phyloP scores from a whole-genome alignment of 1,284 basidiomycete genomes.

The Limonomyces culmigenus region DNA sequence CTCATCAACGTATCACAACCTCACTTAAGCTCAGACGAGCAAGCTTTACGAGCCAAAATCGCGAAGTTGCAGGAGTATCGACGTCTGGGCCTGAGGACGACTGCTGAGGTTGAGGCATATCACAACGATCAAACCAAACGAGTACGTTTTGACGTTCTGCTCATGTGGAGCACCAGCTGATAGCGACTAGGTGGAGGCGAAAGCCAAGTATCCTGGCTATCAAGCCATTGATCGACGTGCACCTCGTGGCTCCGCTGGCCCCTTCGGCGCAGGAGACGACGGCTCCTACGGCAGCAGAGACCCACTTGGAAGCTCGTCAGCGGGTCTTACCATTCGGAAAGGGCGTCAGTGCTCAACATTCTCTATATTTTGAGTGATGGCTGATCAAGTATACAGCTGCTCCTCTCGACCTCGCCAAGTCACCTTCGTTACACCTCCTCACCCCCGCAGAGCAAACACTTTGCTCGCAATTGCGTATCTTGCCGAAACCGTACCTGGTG shows the following conservation, averaged over 20 bases:
- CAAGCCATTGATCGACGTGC: not conserved
- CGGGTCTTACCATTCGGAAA: constrained; percentile 23
- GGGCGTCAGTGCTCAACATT: no score
- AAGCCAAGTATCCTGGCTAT: constrained; percentile 11
- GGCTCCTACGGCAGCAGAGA: not conserved
- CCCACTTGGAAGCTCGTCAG: constrained; percentile 1
- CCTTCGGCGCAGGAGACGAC: not conserved
- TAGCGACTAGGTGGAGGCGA: no score
- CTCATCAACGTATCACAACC: not conserved
- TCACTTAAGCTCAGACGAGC: constrained; percentile 44
- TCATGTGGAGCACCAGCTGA: no score
- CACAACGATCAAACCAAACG: constrained; percentile 59
- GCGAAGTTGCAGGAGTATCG: constrained; percentile 82
- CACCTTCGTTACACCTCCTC: constrained; percentile 74
- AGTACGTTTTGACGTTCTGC: no score
- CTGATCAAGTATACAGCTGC: no score
- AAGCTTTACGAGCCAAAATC: constrained; percentile 71
- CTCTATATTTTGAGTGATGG: no score
- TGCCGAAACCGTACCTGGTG: constrained; percentile 83
- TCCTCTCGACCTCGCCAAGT: constrained; percentile 76
- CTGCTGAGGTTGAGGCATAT: constrained; percentile 81
- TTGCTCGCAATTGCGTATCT: constrained; percentile 76
- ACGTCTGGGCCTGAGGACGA: constrained; percentile 63
- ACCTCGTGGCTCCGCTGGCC: not conserved
- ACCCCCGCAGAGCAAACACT: constrained; percentile 73